phyloP scores from a whole-genome alignment of 495 filamentous ascomycete species.

The Penicillium argentinense region DNA sequence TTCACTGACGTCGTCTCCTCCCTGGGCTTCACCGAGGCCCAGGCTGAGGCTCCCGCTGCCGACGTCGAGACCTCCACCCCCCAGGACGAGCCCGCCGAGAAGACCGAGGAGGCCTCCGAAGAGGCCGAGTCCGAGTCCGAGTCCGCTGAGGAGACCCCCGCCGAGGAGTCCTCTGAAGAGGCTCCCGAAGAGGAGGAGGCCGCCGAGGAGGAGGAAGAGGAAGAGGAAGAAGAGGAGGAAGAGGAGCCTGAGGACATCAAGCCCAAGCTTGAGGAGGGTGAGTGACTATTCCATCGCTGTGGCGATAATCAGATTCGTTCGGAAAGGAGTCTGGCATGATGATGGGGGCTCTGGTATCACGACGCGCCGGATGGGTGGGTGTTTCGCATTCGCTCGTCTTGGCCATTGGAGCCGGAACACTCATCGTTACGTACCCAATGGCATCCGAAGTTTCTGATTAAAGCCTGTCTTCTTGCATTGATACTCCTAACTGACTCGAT shows the following conservation, averaged over 20 bases:
- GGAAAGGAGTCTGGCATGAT: neutral
- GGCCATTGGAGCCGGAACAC: constrained; percentile 3
- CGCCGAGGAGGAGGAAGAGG: constrained; percentile 53
- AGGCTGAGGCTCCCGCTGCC: constrained; percentile 60
- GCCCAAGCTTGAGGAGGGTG: constrained; percentile 88
- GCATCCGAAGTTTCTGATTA: constrained; percentile 11
- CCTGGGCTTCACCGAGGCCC: constrained; percentile 55
- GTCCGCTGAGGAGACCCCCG: constrained; percentile 37
- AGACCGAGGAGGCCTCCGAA: constrained; percentile 40
- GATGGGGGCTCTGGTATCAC: constrained; percentile 1
- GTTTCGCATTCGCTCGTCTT: constrained; percentile 2
- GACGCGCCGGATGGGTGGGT: neutral
- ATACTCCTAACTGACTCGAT: constrained; percentile 16
- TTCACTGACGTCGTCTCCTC: constrained; percentile 62
- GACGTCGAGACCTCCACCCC: constrained; percentile 50
- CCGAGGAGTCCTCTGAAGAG: constrained; percentile 49
- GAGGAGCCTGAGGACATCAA: constrained; percentile 87
- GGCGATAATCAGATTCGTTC: no score
- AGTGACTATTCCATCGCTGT: constrained; percentile 36
- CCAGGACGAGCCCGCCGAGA: constrained; percentile 54
- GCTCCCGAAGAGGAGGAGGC: constrained; percentile 47
- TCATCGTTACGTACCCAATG: constrained; percentile 14
- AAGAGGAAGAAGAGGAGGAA: constrained; percentile 86
- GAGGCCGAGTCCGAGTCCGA: constrained; percentile 35
- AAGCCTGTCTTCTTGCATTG: neutral